A percentile compares a stretch with the other conserved stretches of the same genome.
These are phyloP conservation scores for Passiflora organensis DNA, from an alignment of 345 rosid species.

Conservation along the genomic window DNA sequence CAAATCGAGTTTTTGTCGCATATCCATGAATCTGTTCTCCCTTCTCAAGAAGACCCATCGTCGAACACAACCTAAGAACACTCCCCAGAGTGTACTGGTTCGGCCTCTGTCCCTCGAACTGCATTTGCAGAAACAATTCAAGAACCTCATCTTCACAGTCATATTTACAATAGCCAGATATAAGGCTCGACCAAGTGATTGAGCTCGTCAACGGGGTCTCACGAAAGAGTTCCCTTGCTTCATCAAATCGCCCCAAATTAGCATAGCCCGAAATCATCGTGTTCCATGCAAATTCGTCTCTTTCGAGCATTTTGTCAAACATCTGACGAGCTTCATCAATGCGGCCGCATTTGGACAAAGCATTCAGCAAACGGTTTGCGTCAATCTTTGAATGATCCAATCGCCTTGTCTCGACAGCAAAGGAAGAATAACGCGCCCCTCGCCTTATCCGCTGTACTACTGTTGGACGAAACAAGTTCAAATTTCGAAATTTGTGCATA, in stretches of 20 bases:
- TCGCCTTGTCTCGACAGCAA: constrained; percentile 7
- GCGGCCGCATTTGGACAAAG: constrained; percentile 48
- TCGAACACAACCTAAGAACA: constrained; percentile 56
- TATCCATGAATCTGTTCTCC: constrained; percentile 79
- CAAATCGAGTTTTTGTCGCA: constrained; percentile 46
- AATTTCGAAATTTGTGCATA: constrained; percentile 18
- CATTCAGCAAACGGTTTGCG: constrained; percentile 35
- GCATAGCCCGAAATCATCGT: constrained; percentile 76
- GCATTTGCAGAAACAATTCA: constrained; percentile 59
- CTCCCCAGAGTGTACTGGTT: constrained; percentile 66
- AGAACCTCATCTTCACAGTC: constrained; percentile 56
- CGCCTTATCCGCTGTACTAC: neutral
- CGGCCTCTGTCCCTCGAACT: constrained; percentile 48
- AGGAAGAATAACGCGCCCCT: constrained; percentile 5
- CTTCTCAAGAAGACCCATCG: constrained; percentile 33
- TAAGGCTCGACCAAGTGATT: constrained; percentile 75
- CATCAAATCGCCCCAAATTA: constrained; percentile 49
- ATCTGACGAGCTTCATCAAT: constrained; percentile 57
- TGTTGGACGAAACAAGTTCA: neutral
- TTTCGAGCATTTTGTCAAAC: constrained; percentile 64
- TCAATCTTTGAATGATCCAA: constrained; percentile 27
- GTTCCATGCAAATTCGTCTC: constrained; percentile 80
- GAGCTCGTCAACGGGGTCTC: constrained; percentile 48
- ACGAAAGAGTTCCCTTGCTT: constrained; percentile 47
- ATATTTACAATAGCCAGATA: constrained; percentile 61